Evolutionary conservation across 2,329 filamentous ascomycete genomes (phyloP).

Genomic region (Curvularia eragrostidis): DNA sequence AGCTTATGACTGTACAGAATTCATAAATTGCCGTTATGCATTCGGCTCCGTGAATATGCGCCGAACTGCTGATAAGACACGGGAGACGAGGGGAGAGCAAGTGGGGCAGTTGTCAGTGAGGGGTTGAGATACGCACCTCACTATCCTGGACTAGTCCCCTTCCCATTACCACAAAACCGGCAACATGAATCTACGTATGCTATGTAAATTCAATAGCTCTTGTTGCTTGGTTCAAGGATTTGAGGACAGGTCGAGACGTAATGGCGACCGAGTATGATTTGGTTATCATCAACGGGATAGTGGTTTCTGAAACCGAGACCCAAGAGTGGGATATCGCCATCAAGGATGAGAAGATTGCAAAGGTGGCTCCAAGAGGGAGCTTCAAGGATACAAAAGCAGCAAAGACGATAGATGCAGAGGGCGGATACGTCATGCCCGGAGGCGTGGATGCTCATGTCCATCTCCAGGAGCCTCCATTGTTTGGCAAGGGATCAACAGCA

Average conservation of each 20-base stretch:
- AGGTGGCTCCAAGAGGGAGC: constrained; percentile 42
- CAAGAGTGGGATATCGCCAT: constrained; percentile 53
- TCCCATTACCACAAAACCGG: constrained; percentile 13
- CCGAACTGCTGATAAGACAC: constrained; percentile 28
- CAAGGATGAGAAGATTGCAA: constrained; percentile 52
- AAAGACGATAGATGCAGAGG: constrained; percentile 53
- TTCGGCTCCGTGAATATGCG: constrained; percentile 11
- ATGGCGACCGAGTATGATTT: constrained; percentile 45
- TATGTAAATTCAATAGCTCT: background rate
- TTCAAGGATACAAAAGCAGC: constrained; percentile 38
- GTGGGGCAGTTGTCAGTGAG: constrained; percentile 29
- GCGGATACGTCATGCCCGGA: constrained; percentile 55
- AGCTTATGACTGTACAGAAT: constrained; percentile 23
- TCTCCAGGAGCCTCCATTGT: constrained; percentile 55
- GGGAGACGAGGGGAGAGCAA: constrained; percentile 11
- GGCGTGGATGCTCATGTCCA: constrained; percentile 58
- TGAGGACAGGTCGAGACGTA: background rate
- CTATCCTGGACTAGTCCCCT: constrained; percentile 24
- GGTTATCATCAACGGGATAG: constrained; percentile 53
- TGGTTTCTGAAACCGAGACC: constrained; percentile 51
- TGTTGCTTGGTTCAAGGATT: background rate
- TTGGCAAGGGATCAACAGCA: constrained; percentile 52
- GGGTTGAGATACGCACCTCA: constrained; percentile 34
- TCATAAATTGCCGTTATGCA: constrained; percentile 1
- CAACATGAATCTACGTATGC: constrained; percentile 1